Evolutionary conservation across 2,329 filamentous ascomycete species (phyloP), one percentile per base, ranked within the genome.

Genomic region (Zymoseptoria crescenta): DNA sequence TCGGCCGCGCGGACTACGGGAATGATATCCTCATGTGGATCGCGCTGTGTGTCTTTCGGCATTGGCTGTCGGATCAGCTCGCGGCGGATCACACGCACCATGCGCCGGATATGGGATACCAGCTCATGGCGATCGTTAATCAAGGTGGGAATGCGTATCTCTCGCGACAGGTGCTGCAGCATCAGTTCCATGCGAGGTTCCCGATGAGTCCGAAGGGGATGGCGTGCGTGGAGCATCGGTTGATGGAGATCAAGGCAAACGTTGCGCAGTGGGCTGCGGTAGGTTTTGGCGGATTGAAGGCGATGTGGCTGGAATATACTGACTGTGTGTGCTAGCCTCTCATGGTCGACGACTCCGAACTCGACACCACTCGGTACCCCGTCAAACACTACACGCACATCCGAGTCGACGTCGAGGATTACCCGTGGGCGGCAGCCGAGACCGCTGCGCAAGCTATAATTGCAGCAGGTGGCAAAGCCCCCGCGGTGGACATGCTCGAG

Each of bases 21-120:
- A 76, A 74, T 59, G 77, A 81, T 60, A 77, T 82, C 59, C 74
- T 80, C 60, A 72, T 77, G 62, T 82, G 80, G 80, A 78, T 81
- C 69, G 75, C 75, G 3, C 69, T 81, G 7, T 67, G 64, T 7
- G 74, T 79, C 55, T 77, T 79, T 66, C 75, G 76, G 0, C 76
- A 81, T 65, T 81, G 76, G 75, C 65, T 80, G 30, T 71, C 70
- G 1, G 73, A 79, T 56, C 66, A 70, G 13, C 69, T 80, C 41
- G 68, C 73, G 45, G 70, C 72, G 8, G 72, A 74, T 24, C 70
- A 69, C 48, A 78, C 74, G 9, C 70, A 72, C 45, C 66, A 67
- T 48, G 72, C 70, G 0, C 56, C 62, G 1, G 80, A 82, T 61
- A 75, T 78, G 53, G 80, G 80, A 1, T 77, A 73, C 54, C 69